These are phyloP conservation scores for Leptographium wingfieldii DNA, from an alignment of 2,329 filamentous ascomycete species.

Conservation along the genomic window DNA sequence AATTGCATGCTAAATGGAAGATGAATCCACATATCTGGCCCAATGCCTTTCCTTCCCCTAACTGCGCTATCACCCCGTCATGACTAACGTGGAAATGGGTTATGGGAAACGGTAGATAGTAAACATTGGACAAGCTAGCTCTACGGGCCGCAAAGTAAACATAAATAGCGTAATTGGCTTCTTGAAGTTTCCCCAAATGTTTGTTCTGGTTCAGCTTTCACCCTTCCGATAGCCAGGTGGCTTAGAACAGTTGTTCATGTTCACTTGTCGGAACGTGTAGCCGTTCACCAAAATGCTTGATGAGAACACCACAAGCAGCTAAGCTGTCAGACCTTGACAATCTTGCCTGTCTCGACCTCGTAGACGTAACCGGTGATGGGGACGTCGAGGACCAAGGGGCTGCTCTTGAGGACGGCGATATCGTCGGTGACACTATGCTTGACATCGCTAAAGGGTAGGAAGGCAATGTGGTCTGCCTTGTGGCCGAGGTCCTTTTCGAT, in stretches of 20 bases:
- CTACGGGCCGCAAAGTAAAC: too few relatives aligned
- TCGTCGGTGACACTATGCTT: constrained; percentile 54
- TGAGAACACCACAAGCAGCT: background rate
- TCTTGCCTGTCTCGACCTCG: constrained; percentile 10
- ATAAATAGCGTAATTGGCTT: too few relatives aligned
- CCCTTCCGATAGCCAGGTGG: too few relatives aligned
- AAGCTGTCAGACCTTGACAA: background rate
- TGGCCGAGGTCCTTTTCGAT: constrained; percentile 46
- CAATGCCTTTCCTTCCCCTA: too few relatives aligned
- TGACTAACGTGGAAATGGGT: too few relatives aligned
- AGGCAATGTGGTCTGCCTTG: constrained; percentile 37
- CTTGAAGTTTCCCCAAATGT: too few relatives aligned
- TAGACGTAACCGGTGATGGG: constrained; percentile 55
- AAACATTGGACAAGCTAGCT: too few relatives aligned
- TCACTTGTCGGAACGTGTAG: background rate
- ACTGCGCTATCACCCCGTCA: too few relatives aligned
- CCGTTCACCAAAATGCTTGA: background rate
- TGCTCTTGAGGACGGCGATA: constrained; percentile 47
- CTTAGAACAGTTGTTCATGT: background rate
- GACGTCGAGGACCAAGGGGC: constrained; percentile 48
- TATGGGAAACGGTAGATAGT: too few relatives aligned
- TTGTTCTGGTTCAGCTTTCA: too few relatives aligned
- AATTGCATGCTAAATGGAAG: too few relatives aligned
- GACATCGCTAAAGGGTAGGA: constrained; percentile 52
- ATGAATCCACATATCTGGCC: too few relatives aligned